Evolutionary conservation across 164 flowering plant genomes (phyloP).

Genomic region (Annona squamosa): DNA sequence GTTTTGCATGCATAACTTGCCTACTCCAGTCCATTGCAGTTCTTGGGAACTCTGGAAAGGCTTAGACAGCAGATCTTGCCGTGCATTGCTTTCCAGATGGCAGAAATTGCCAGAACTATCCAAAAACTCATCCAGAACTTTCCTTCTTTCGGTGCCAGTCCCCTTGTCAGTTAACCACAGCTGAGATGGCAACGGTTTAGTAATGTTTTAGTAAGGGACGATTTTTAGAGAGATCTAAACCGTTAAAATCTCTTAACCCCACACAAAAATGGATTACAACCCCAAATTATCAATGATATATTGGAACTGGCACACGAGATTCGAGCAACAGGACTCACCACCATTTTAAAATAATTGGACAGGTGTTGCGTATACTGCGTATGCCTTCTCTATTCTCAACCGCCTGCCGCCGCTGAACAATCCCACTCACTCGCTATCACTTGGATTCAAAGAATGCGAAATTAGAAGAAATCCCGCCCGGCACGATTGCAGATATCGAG

Average conservation of each 20-base stretch:
- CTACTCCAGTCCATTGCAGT: background rate
- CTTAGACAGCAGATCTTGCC: background rate
- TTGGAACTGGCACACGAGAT: background rate
- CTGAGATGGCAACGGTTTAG: background rate
- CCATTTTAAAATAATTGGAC: background rate
- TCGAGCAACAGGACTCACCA: background rate
- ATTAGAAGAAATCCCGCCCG: background rate
- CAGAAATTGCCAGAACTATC: background rate
- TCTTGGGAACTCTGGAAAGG: background rate
- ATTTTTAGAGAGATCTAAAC: background rate
- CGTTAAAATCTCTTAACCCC: background rate
- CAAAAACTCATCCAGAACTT: constrained; percentile 4
- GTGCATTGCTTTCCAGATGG: background rate
- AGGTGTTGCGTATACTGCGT: background rate
- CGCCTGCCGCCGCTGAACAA: too few relatives aligned
- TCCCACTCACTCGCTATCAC: background rate
- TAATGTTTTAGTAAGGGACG: background rate
- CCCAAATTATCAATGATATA: background rate
- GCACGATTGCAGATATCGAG: background rate
- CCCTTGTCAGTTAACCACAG: background rate
- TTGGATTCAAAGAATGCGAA: background rate
- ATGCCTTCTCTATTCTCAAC: constrained; percentile 4
- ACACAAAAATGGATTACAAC: background rate
- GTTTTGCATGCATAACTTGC: too few relatives aligned
- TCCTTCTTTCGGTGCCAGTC: background rate